phyloP scores from a whole-genome alignment of 116 monocot genomes.

The Iris pallida region DNA sequence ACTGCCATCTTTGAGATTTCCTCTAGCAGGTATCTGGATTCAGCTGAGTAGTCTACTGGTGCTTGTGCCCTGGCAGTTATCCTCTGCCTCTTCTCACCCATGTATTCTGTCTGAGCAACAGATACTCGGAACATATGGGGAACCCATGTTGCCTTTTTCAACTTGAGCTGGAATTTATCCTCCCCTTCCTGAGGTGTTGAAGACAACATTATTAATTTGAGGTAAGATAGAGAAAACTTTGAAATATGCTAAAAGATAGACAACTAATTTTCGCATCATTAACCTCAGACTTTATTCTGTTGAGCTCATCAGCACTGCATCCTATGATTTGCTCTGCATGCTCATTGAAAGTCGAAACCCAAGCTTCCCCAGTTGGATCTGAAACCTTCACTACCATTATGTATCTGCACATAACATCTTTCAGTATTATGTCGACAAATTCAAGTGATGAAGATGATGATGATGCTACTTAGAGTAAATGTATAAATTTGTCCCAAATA shows the following conservation, averaged over 20 bases:
- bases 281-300: conserved; percentile 69
- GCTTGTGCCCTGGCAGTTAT: conserved; percentile 24
- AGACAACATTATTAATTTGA: too few species aligned
- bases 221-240: too few species aligned
- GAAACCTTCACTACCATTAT: conserved; percentile 80
- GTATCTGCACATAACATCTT: conserved; percentile 37
- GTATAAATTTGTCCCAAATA: background rate
- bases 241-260: too few species aligned
- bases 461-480: too few species aligned
- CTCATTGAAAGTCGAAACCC: conserved; percentile 88
- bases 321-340: conserved; percentile 89
- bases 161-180: conserved; percentile 54
- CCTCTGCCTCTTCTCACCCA: conserved; percentile 69
- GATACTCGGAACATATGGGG: conserved; percentile 68
- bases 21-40: conserved; percentile 62
- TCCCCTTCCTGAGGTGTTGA: conserved; percentile 47
- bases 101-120: conserved; percentile 61
- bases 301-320: conserved; percentile 82
- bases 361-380: conserved; percentile 82
- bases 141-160: conserved; percentile 81
- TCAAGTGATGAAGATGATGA: too few species aligned
- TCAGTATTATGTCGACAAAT: too few species aligned
- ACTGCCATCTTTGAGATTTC: conserved; percentile 64
- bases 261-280: background rate
- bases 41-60: conserved; percentile 51